Evolutionary conservation across 1,284 basidiomycete species (phyloP).

Genomic region (Bondarzewia mesenterica): DNA sequence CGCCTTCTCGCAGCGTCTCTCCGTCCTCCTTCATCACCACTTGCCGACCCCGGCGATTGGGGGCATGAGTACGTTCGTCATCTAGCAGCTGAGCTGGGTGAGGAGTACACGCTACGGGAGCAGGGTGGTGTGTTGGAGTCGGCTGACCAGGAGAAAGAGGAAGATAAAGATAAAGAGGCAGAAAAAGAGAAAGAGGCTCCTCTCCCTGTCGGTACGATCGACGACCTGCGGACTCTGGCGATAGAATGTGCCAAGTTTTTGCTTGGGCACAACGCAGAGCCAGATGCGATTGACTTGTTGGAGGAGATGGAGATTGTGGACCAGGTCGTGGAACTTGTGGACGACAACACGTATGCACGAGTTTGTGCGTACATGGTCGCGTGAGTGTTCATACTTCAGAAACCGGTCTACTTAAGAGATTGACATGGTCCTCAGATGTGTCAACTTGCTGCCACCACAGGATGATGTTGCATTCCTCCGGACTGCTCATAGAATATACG

Average conservation of each 20-base stretch:
- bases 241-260: slow-evolving; percentile 89
- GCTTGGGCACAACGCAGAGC: slow-evolving; percentile 93
- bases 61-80: slow-evolving; percentile 99
- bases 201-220: slow-evolving; percentile 40
- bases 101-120: slow-evolving; percentile 71
- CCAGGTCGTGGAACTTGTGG: slow-evolving; percentile 70
- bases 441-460: slow-evolving; percentile 87
- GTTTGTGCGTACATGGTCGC: slow-evolving; percentile 99
- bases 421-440: slow-evolving; percentile 56
- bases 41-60: slow-evolving; percentile 91
- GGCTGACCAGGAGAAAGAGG: slow-evolving; percentile 17
- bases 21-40: slow-evolving; percentile 50
- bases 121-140: slow-evolving; percentile 27
- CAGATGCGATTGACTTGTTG: slow-evolving; percentile 94
- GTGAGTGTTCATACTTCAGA: slow-evolving; percentile 34
- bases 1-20: slow-evolving; percentile 78
- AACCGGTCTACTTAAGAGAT: too few species aligned
- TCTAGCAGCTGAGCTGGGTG: slow-evolving; percentile 92
- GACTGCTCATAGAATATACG: slow-evolving; percentile 88
- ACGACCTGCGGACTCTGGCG: slow-evolving; percentile 75
- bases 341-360: slow-evolving; percentile 83
- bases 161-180: slow-evolving; percentile 8
- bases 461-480: slow-evolving; percentile 90
- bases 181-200: slow-evolving; percentile 9
- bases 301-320: slow-evolving; percentile 93